Percentiles rank a stretch among this genome's conserved stretches.
Conservation (phyloP, 331 rosid species). For the Acacia concinna region DNA sequence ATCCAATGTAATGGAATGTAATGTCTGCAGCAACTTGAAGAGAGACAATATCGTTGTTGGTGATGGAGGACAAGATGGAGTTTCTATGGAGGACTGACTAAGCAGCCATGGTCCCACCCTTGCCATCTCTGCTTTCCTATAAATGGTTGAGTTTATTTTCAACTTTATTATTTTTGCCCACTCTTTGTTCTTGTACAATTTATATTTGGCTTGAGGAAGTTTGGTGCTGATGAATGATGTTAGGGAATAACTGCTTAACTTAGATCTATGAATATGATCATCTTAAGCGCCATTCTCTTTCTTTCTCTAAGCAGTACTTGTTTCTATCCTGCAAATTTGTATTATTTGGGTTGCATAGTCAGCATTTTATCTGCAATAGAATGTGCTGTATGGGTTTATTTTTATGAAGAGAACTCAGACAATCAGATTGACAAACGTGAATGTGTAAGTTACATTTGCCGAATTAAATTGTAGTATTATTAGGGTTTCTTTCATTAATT, state of each 20-base stretch:
- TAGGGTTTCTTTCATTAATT: neutral
- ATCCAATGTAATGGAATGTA: conserved; percentile 65
- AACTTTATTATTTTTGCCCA: neutral
- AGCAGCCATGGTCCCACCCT: conserved; percentile 8
- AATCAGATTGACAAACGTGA: neutral
- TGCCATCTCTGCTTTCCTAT: conserved; percentile 26
- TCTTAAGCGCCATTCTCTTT: neutral
- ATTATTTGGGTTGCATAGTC: neutral
- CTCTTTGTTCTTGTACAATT: neutral
- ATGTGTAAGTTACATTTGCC: neutral
- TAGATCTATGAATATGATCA: neutral
- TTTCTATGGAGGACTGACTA: conserved; percentile 50
- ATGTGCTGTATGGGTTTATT: neutral
- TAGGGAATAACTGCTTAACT: neutral
- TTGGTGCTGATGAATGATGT: neutral
- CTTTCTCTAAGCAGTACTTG: neutral
- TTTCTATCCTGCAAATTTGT: neutral
- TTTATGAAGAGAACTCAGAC: neutral
- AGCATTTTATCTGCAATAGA: neutral
- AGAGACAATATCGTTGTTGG: conserved; percentile 32
- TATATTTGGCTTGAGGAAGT: neutral
- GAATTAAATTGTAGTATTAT: neutral
- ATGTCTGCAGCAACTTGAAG: conserved; percentile 66
- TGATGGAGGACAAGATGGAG: conserved; percentile 37
- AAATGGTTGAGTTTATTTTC: neutral